Evolutionary conservation across 2,329 filamentous ascomycete species (phyloP).

Genomic region (Aspergillus neoniger): DNA sequence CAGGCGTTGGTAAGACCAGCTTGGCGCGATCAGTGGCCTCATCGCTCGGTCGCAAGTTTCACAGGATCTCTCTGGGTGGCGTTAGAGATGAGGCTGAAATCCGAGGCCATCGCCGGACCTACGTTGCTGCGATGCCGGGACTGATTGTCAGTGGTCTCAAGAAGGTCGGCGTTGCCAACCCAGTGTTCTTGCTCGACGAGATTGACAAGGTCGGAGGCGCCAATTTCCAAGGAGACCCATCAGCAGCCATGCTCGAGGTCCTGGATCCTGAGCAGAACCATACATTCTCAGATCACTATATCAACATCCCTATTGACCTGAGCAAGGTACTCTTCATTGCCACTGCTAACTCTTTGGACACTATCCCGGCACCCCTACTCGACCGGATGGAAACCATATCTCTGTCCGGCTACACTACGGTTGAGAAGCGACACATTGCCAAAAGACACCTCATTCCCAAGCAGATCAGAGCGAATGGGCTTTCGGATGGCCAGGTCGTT

Average conservation of each 20-base stretch:
- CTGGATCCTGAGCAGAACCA: constrained; percentile 97
- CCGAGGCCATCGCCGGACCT: constrained; percentile 88
- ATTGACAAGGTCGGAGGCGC: constrained; percentile 94
- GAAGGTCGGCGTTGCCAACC: constrained; percentile 94
- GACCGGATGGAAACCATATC: constrained; percentile 97
- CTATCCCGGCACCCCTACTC: constrained; percentile 87
- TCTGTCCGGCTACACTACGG: constrained; percentile 90
- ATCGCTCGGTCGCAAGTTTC: constrained; percentile 90
- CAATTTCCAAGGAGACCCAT: constrained; percentile 93
- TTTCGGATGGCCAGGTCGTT: constrained; percentile 71
- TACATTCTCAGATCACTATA: constrained; percentile 92
- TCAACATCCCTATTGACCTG: constrained; percentile 92
- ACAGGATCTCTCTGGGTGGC: constrained; percentile 92
- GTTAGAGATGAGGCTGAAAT: constrained; percentile 97
- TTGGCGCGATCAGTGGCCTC: constrained; percentile 90
- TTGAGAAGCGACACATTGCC: constrained; percentile 96
- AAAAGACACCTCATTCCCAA: constrained; percentile 93
- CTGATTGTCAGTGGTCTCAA: constrained; percentile 89
- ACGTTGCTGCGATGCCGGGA: constrained; percentile 98
- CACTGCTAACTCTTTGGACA: constrained; percentile 91
- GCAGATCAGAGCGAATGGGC: constrained; percentile 87
- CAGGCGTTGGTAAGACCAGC: constrained; percentile 94
- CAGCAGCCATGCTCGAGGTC: constrained; percentile 96
- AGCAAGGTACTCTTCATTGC: constrained; percentile 98
- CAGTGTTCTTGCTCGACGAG: constrained; percentile 92